Percentiles rank a stretch among this genome's conserved stretches.
phyloP scores from a whole-genome alignment of 75 land plant genomes.

The Pseudotsuga menziesii region DNA sequence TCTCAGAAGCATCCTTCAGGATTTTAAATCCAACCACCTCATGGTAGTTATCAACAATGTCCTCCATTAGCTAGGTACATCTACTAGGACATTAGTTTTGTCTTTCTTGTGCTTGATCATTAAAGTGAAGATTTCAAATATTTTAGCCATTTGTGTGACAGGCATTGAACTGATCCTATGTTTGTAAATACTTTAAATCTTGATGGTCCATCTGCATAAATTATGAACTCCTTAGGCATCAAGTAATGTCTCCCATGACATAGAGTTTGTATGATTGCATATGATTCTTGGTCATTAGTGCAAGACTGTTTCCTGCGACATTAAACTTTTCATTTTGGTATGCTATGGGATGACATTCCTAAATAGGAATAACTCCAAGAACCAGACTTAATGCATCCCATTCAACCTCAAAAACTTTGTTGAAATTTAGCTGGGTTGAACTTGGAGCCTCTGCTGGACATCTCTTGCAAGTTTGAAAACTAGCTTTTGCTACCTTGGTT shows the following conservation, averaged over 20 bases:
- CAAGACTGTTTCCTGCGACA: background rate
- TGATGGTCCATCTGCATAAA: conserved; percentile 7
- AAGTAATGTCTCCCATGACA: background rate
- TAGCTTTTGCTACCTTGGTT: background rate
- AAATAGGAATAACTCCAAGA: background rate
- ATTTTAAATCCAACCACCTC: background rate
- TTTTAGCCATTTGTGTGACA: background rate
- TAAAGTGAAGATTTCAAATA: background rate
- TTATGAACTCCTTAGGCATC: conserved; percentile 9
- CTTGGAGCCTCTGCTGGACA: background rate
- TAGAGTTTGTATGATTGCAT: background rate
- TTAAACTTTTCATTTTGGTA: background rate
- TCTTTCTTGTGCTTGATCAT: background rate
- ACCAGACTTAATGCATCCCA: background rate
- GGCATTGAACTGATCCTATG: background rate
- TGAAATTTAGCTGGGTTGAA: background rate
- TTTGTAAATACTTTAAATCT: background rate
- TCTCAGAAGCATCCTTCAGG: no score
- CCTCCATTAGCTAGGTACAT: background rate
- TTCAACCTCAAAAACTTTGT: background rate
- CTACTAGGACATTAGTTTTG: background rate
- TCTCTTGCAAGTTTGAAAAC: background rate
- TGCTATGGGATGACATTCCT: background rate
- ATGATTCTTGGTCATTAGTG: background rate
- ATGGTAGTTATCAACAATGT: background rate